Conservation (phyloP, 177 flowering plant species). For the Vitis hybrid region DNA sequence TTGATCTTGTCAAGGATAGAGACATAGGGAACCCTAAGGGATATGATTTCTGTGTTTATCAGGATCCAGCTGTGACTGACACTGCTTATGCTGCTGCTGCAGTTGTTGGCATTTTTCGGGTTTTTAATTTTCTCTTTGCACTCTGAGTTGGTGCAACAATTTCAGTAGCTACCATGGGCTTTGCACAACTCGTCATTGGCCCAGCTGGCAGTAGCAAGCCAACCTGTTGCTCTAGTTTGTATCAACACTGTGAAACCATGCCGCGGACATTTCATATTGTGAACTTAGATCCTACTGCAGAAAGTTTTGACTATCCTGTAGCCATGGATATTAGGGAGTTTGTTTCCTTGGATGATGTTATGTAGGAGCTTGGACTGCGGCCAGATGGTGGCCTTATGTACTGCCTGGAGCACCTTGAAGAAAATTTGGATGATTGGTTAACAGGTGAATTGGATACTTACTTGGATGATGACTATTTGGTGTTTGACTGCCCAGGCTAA, state of each 20-base stretch:
- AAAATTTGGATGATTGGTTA: constrained; percentile 88
- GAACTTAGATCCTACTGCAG: constrained; percentile 97
- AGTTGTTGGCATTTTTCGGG: constrained; percentile 36
- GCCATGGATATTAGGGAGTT: constrained; percentile 94
- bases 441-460: constrained; percentile 76
- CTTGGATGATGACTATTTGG: constrained; percentile 88
- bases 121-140: constrained; percentile 27
- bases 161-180: constrained; percentile 56
- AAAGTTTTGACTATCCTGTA: constrained; percentile 91
- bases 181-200: constrained; percentile 92
- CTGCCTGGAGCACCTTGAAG: constrained; percentile 99
- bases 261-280: constrained; percentile 71
- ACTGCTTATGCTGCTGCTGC: constrained; percentile 60
- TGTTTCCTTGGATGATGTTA: constrained; percentile 87
- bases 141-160: constrained; percentile 16
- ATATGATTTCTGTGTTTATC: no score
- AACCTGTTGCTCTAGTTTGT: constrained; percentile 86
- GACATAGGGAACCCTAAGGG: no score
- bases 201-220: constrained; percentile 99
- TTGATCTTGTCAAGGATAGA: no score
- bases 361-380: constrained; percentile 89
- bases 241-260: constrained; percentile 71
- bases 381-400: constrained; percentile 96
- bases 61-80: background rate
- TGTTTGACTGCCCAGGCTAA: constrained; percentile 98